phyloP scores from a whole-genome alignment of 129 eudicot genomes.

The Solidago caesia region DNA sequence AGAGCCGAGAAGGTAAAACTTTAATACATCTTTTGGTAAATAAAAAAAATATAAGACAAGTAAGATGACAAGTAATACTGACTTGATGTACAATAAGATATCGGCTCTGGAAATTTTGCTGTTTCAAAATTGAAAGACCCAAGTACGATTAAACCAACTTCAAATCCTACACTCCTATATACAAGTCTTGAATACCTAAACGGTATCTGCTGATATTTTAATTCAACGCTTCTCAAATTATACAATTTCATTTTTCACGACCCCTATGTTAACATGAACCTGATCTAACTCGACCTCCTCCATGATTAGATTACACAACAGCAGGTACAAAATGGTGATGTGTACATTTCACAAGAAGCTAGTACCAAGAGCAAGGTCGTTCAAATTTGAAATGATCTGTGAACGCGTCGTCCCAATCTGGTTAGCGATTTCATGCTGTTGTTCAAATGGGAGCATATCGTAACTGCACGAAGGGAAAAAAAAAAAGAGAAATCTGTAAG shows the following conservation, averaged over 20 bases:
- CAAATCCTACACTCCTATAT: conserved; percentile 15
- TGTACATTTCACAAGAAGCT: conserved; percentile 70
- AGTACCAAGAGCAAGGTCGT: conserved; percentile 71
- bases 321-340: conserved; percentile 2
- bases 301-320: conserved; percentile 17
- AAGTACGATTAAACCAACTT: not conserved
- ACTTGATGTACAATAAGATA: no score
- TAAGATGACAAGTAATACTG: no score
- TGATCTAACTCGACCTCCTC: conserved; percentile 8
- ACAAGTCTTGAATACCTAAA: conserved; percentile 19
- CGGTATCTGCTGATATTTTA: not conserved
- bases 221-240: conserved; percentile 14
- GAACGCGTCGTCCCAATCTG: conserved; percentile 94
- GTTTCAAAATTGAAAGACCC: not conserved
- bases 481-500: not conserved
- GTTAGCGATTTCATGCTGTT: conserved; percentile 89
- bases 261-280: conserved; percentile 4
- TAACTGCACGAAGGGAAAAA: conserved; percentile 47
- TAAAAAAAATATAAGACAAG: no score
- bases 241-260: not conserved
- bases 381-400: conserved; percentile 85
- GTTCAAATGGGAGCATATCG: conserved; percentile 85
- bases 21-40: no score
- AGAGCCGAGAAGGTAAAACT: no score
- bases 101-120: no score